Evolutionary conservation across 1,139 yeast species (phyloP).

Genomic region (Debaryomyces nepalensis): DNA sequence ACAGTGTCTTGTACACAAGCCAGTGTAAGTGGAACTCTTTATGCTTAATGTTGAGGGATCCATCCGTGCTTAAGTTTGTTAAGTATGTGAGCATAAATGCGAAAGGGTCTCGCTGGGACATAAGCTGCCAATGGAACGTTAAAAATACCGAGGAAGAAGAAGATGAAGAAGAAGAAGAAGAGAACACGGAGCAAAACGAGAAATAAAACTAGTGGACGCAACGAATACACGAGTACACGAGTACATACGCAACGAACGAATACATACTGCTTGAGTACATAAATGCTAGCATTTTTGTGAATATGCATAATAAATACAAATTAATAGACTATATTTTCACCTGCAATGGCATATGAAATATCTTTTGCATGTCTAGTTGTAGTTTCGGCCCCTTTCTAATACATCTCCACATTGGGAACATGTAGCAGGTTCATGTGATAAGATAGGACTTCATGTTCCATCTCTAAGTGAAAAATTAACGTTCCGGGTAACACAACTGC

Average conservation of each 20-base stretch:
- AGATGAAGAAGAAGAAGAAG: slow-evolving; percentile 21
- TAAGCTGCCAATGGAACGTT: slow-evolving; percentile 80
- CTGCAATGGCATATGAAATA: too few species aligned
- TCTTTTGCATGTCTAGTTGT: too few species aligned
- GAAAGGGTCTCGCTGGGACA: slow-evolving; percentile 92
- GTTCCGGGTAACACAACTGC: slow-evolving; percentile 12
- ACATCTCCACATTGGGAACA: too few species aligned
- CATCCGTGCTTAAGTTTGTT: slow-evolving; percentile 82
- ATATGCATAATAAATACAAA: too few species aligned
- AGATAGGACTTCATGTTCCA: neutral
- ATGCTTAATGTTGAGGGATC: slow-evolving; percentile 79
- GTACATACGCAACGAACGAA: too few species aligned
- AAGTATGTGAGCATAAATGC: slow-evolving; percentile 91
- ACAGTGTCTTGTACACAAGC: slow-evolving; percentile 77
- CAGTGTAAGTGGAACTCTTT: slow-evolving; percentile 87
- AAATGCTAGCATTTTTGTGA: too few species aligned
- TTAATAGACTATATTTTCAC: too few species aligned
- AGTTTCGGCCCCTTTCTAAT: too few species aligned
- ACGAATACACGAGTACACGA: too few species aligned
- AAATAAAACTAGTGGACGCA: neutral
- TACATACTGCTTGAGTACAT: too few species aligned
- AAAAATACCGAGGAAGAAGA: slow-evolving; percentile 34
- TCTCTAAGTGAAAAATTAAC: slow-evolving; percentile 1
- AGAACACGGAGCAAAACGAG: slow-evolving; percentile 10
- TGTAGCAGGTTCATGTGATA: neutral